A percentile compares a stretch with the other conserved stretches of the same genome.
phyloP scores from a whole-genome alignment of 225 moss, liverwort and hornwort species.

The Lunularia cruciata region DNA sequence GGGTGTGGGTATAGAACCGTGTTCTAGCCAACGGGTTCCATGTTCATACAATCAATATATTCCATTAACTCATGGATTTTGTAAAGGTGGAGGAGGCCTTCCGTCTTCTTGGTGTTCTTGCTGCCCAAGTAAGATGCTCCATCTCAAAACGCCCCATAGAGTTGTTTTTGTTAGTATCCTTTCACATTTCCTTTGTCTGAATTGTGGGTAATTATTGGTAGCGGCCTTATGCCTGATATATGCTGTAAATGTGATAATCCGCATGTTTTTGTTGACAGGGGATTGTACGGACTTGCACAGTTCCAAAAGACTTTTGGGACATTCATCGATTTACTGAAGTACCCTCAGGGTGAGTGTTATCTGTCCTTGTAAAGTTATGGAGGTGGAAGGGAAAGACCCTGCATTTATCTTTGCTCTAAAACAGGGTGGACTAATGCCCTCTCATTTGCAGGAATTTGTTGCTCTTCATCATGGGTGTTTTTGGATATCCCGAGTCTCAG shows the following conservation, averaged over 20 bases:
- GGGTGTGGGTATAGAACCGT: no score
- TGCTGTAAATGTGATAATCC: no score
- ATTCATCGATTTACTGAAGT: conserved; percentile 73
- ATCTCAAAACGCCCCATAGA: background rate
- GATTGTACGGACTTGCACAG: conserved; percentile 52
- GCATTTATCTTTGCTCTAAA: background rate
- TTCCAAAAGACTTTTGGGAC: conserved; percentile 84
- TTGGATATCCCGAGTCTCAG: conserved; percentile 66
- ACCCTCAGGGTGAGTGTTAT: conserved; percentile 66
- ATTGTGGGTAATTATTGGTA: no score
- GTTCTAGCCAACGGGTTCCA: no score
- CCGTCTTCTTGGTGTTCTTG: conserved; percentile 69
- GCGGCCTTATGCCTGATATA: no score
- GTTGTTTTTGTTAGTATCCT: background rate
- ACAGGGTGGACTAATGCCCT: background rate
- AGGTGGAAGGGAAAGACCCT: no score
- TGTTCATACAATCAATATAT: no score
- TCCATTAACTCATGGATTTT: no score
- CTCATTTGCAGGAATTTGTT: conserved; percentile 57
- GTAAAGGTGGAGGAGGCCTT: conserved; percentile 82
- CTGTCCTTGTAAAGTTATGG: background rate
- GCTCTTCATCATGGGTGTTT: conserved; percentile 67
- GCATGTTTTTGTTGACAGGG: conserved; percentile 40
- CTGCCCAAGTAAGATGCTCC: conserved; percentile 57
- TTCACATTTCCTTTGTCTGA: no score